Evolutionary conservation across 192 early-diverging fungal genomes (phyloP), one percentile per base, ranked within the genome.

Genomic region (Dispira parvispora): DNA sequence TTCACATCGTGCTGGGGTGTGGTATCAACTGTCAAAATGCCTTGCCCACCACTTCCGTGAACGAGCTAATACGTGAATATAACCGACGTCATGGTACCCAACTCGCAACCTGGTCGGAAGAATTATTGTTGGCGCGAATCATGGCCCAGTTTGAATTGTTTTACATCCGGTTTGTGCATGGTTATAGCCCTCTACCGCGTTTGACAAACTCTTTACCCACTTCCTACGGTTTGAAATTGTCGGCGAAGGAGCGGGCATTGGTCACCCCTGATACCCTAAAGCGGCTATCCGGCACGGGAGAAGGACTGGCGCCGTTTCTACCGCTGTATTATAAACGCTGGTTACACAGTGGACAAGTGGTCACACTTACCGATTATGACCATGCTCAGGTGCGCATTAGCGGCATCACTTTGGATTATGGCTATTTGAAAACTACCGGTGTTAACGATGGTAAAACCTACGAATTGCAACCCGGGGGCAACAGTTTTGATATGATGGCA

Each of bases 401-500:
- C 8, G 94, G 96, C 0, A 80, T 99, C 28, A 86, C 85, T 45
- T 65, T 71, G 12, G 77, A 78, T 27, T 82, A 78, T 58, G 92
- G 93, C 10, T 71, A 94, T 62, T 62, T 96, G 42, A 75, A 77
- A 54, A 88, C 88, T 2, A 75, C 81, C 12, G 82, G 75, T 27
- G 67, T 83, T 1, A 68, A 70, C 64, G 80, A 84, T 18, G 73
- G 70, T 11, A 68, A 77, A 20, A 72, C 79, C 27, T 82, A 82
- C 62, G 76, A 79, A n/a, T 69, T 98, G 43, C 90, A 95, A 71
- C 96, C 96, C 8, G 96, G 94, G 64, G 96, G 96, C 10, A 99
- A 96, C 70, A 86, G 83, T 42, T 99, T 99, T 72, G 96, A 99
- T 69, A 96, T 99, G 90, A 80, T 96, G 68, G 84, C 88, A 61